Evolutionary conservation across 2,329 filamentous ascomycete genomes (phyloP).

Genomic region (Claviceps humidiphila): DNA sequence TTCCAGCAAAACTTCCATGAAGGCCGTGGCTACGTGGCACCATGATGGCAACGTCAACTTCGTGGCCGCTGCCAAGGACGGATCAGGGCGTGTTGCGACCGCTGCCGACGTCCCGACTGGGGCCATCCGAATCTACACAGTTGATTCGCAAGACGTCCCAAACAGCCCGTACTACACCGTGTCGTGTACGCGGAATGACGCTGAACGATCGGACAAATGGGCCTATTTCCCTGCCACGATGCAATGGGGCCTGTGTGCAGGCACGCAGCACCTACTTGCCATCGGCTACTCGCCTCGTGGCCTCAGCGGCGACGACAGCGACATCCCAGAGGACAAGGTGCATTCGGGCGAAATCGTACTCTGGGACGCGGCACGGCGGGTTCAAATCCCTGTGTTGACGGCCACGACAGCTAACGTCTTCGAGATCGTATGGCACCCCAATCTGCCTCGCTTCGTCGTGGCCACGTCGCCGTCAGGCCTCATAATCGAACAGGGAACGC

Average conservation of each 20-base stretch:
- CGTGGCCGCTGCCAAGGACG: conserved; percentile 38
- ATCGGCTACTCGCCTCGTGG: conserved; percentile 51
- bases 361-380: conserved; percentile 37
- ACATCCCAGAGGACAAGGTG: conserved; percentile 45
- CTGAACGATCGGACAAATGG: conserved; percentile 34
- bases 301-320: conserved; percentile 35
- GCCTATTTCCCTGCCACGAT: conserved; percentile 50
- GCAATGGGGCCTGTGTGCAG: conserved; percentile 40
- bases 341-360: conserved; percentile 47
- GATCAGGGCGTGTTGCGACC: conserved; percentile 39
- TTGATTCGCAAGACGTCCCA: conserved; percentile 24
- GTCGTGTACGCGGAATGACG: conserved; percentile 27
- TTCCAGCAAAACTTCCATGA: conserved; percentile 26
- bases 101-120: conserved; percentile 40
- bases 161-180: conserved; percentile 24
- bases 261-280: conserved; percentile 37
- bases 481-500: conserved; percentile 29
- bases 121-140: conserved; percentile 44
- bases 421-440: conserved; percentile 51
- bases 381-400: conserved; percentile 33
- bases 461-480: conserved; percentile 41
- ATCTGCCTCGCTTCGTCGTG: conserved; percentile 36
- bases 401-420: conserved; percentile 48
- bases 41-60: conserved; percentile 51
- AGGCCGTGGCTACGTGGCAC: conserved; percentile 32